Base-by-base conservation (phyloP, 805 yeast species). In the Ogataea dorogensis region DNA sequence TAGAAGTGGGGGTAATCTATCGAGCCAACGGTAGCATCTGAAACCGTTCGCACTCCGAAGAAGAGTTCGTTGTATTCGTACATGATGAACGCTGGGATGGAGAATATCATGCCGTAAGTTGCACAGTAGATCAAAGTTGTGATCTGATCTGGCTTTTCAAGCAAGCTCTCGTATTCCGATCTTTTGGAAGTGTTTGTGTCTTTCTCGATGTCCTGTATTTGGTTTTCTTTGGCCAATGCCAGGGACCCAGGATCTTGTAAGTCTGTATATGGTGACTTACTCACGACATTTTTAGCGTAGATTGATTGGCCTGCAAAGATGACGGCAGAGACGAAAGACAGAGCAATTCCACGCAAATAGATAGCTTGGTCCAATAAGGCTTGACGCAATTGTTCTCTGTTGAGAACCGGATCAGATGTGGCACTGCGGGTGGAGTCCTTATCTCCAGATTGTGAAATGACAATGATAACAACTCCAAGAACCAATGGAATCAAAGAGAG, bases 301-400 rank as follows among this genome's bases (percentile, higher is more conserved):
- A 88, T 84, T 55, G 87, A 87, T 54, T 87, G 95, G 2, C 79
- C 75, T 5, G 91, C 95, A 65, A 88, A 87, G 13, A 86, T 76
- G 6, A 83, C 56, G 31, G 89, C 73, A 4, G 93, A 77, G 19
- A 77, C 41, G 7, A 81, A 61, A 9, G 95, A 91, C 52, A 73
- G 81, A 2, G 73, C 19, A n/a, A 86, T 61, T 5, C 96, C 96
- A 42, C 67, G 56, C 27, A 77, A 58, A 46, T 75, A 73, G 8
- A 44, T 43, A 7, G 50, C 36, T 13, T 37, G 43, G 16, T 43
- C 39, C 7, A 20, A 17, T 5, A 38, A 28, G 8, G 29, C 33
- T 14, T 30, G 24, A 8, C 36, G 28, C 20, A 36, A 17, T 12
- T 39, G 34, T 15, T 36, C 40, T 9, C 33, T 28, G 33, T 31